These are phyloP conservation scores for Fusarium buxicola DNA, from an alignment of 2,329 filamentous ascomycete species.

Conservation along the genomic window DNA sequence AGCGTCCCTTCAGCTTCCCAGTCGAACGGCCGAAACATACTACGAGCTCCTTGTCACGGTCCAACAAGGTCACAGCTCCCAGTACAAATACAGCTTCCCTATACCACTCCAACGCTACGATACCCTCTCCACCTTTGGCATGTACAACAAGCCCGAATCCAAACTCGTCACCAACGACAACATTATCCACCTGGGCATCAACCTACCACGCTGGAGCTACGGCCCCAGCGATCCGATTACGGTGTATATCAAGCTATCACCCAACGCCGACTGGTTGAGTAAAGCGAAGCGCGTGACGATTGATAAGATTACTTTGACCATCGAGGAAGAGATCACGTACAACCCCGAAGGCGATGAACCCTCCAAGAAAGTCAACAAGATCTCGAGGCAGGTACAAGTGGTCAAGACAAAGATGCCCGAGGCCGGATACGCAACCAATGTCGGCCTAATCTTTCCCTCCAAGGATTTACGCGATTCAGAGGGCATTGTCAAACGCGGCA, in stretches of 20 bases:
- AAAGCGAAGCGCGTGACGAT: conserved; percentile 95
- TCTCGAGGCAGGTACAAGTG: conserved; percentile 84
- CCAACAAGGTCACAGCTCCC: conserved; percentile 86
- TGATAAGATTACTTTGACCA: conserved; percentile 90
- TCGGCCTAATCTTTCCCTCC: conserved; percentile 89
- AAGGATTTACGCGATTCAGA: conserved; percentile 89
- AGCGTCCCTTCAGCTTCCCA: conserved; percentile 88
- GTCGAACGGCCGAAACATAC: conserved; percentile 94
- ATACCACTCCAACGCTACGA: conserved; percentile 94
- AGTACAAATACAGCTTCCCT: conserved; percentile 91
- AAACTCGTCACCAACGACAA: conserved; percentile 89
- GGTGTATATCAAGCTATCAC: conserved; percentile 93
- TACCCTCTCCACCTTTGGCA: conserved; percentile 96
- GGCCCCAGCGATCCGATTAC: conserved; percentile 94
- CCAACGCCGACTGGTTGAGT: conserved; percentile 89
- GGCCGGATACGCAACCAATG: conserved; percentile 90
- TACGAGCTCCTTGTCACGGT: conserved; percentile 98
- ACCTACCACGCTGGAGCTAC: conserved; percentile 94
- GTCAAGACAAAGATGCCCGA: conserved; percentile 90
- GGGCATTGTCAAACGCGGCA: conserved; percentile 86
- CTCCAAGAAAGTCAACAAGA: conserved; percentile 85
- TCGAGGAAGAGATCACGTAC: conserved; percentile 98
- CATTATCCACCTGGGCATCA: conserved; percentile 90
- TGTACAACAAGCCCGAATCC: conserved; percentile 97
- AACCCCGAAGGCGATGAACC: conserved; percentile 98